Conservation (phyloP, 116 monocot species). For the Papilionanthe hybrid region DNA sequence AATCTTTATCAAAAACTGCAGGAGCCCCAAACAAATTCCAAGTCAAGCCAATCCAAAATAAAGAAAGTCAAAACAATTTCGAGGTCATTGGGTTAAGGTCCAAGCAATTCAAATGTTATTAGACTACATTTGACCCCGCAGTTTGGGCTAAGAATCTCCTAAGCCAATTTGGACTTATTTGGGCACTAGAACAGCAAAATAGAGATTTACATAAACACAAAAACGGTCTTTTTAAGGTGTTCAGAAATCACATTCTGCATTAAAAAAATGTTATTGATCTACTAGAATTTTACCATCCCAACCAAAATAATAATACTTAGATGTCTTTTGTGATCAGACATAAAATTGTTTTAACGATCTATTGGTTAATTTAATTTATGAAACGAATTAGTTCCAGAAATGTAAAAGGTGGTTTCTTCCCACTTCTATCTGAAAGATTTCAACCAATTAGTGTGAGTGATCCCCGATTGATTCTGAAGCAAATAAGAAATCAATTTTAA, state of each 20-base stretch:
- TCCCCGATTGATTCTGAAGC: too few relatives aligned
- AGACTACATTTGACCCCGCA: neutral
- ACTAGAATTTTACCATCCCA: neutral
- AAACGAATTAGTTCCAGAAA: neutral
- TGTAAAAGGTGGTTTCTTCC: neutral
- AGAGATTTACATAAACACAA: neutral
- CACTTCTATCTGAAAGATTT: neutral
- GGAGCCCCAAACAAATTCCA: neutral
- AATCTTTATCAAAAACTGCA: too few relatives aligned
- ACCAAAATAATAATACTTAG: neutral
- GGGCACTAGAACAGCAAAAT: neutral
- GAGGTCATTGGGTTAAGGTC: too few relatives aligned
- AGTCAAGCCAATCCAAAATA: neutral
- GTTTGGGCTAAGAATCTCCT: too few relatives aligned
- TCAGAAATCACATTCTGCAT: neutral
- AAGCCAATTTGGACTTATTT: too few relatives aligned
- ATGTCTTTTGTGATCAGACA: neutral
- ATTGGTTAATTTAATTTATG: neutral
- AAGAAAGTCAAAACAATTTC: neutral
- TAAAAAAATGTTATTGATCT: neutral
- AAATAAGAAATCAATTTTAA: too few relatives aligned
- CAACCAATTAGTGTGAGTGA: neutral
- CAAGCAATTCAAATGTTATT: neutral
- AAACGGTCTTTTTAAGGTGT: neutral
- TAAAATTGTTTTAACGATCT: neutral